Percentiles rank a stretch among this genome's conserved stretches.
Conservation (phyloP, 352 stramenopile genomes). For the Globisporangium emineosum region DNA sequence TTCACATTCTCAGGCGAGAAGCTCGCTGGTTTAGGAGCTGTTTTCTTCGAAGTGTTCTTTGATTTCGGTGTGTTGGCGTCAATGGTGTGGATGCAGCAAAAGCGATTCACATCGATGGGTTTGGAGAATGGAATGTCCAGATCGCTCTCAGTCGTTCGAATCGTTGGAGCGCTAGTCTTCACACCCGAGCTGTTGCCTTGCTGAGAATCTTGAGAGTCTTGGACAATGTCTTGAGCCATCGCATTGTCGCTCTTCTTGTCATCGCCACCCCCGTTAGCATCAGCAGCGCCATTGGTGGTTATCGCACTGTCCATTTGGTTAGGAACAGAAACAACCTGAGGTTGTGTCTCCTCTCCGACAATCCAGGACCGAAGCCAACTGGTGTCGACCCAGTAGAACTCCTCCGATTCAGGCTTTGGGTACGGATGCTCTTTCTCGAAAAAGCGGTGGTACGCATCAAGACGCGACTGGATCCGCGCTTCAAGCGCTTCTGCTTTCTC, state of each 20-base stretch:
- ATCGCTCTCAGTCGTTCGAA: conserved; percentile 11
- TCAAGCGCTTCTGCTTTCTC: conserved; percentile 45
- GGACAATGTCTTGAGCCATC: not conserved
- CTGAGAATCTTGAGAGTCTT: conserved; percentile 4
- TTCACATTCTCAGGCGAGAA: conserved; percentile 53
- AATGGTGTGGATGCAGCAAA: conserved; percentile 48
- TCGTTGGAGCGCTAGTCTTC: not conserved
- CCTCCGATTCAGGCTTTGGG: conserved; percentile 22
- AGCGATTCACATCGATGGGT: conserved; percentile 42
- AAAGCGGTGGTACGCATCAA: conserved; percentile 55
- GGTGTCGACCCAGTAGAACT: conserved; percentile 74
- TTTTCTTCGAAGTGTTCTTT: conserved; percentile 1
- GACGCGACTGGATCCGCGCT: conserved; percentile 42
- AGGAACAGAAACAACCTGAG: not conserved
- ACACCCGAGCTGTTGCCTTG: conserved; percentile 4
- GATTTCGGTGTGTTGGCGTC: conserved; percentile 8
- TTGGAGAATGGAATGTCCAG: conserved; percentile 55
- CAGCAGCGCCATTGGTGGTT: not conserved
- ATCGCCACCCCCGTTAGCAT: conserved; percentile 6
- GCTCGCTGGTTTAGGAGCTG: conserved; percentile 1
- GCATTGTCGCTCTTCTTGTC: conserved; percentile 15
- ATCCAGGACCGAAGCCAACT: conserved; percentile 65
- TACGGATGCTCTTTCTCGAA: conserved; percentile 58
- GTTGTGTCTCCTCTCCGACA: conserved; percentile 40
- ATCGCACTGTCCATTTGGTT: conserved; percentile 9